A percentile compares a stretch with the other conserved stretches of the same genome.
phyloP scores from a whole-genome alignment of 495 filamentous ascomycete species.

The Neurospora pannonica region DNA sequence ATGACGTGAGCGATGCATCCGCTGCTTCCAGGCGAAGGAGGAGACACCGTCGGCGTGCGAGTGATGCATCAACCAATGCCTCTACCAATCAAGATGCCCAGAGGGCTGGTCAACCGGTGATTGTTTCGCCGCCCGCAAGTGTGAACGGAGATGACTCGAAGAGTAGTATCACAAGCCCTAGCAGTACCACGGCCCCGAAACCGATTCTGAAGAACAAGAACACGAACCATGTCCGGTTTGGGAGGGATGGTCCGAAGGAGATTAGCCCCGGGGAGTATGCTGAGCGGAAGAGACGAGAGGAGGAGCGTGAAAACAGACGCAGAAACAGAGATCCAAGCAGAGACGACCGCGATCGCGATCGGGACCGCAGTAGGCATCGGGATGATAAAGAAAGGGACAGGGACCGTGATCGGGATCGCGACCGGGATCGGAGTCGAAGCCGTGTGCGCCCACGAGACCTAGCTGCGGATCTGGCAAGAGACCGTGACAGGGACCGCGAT shows the following conservation, averaged over 20 bases:
- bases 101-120: constrained; percentile 24
- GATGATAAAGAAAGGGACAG: background rate
- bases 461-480: constrained; percentile 6
- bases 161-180: constrained; percentile 30
- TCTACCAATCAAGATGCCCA: constrained; percentile 14
- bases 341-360: constrained; percentile 2
- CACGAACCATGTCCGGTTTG: constrained; percentile 38
- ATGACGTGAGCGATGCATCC: constrained; percentile 15
- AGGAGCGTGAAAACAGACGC: background rate
- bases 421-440: constrained; percentile 7
- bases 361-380: constrained; percentile 8
- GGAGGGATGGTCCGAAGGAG: constrained; percentile 28
- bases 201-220: constrained; percentile 44
- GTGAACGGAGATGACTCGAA: constrained; percentile 21
- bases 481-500: constrained; percentile 10
- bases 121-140: constrained; percentile 31
- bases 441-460: constrained; percentile 5
- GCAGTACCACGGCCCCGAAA: constrained; percentile 33
- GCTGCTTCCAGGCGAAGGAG: background rate
- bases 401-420: constrained; percentile 14
- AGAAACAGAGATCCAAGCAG: constrained; percentile 12
- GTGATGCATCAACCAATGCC: background rate
- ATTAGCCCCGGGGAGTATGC: constrained; percentile 17
- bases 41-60: background rate
- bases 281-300: constrained; percentile 12